phyloP scores from a whole-genome alignment of 495 filamentous ascomycete genomes.

The Penicillium canescens region DNA sequence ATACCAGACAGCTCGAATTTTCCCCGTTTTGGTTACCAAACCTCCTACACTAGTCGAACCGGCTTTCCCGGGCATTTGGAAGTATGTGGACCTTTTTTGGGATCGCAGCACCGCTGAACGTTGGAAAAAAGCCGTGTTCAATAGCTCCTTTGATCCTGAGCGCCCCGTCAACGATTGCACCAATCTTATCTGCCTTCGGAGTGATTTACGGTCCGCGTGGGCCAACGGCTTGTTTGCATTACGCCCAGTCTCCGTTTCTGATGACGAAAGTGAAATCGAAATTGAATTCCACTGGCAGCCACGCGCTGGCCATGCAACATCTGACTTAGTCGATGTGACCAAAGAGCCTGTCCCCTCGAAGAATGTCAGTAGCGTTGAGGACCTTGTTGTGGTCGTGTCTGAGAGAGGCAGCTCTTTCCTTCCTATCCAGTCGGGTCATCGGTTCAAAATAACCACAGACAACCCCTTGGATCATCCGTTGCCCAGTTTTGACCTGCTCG shows the following conservation, averaged over 20 bases:
- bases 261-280: conserved; percentile 4
- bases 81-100: conserved; percentile 10
- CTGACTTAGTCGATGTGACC: conserved; percentile 2
- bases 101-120: neutral
- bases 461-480: conserved; percentile 10
- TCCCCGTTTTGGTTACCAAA: neutral
- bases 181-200: conserved; percentile 16
- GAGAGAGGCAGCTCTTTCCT: neutral
- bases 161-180: neutral
- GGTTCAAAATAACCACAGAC: conserved; percentile 8
- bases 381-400: neutral
- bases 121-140: conserved; percentile 7
- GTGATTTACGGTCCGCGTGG: conserved; percentile 8
- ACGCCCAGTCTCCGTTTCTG: conserved; percentile 3
- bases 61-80: neutral
- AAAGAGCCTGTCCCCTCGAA: conserved; percentile 1
- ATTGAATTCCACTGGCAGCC: conserved; percentile 19
- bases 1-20: conserved; percentile 3
- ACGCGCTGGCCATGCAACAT: neutral
- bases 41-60: neutral
- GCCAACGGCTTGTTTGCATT: conserved; percentile 7
- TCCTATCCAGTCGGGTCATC: conserved; percentile 10
- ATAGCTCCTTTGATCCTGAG: neutral
- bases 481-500: conserved; percentile 14
- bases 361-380: neutral